Evolutionary conservation across 192 early-diverging fungal genomes (phyloP), one percentile per base, ranked within the genome.

Genomic region (Lunasporangiospora selenospora): DNA sequence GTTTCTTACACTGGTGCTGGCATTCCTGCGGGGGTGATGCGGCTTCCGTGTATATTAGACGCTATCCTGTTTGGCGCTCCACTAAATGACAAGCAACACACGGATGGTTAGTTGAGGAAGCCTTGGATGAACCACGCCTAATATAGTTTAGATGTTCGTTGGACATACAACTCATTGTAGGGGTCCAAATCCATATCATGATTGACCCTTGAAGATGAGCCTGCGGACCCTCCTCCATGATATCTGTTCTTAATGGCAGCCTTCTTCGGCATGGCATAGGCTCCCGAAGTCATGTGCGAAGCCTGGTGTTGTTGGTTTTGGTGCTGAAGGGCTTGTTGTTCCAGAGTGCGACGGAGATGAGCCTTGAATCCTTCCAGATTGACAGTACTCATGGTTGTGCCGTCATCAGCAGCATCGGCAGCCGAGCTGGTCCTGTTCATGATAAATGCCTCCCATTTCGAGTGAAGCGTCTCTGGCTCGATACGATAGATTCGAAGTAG

Each of bases 391-490:
- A 73, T 63, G 12, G 69, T 53, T n/a, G n/a, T n/a, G 8, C 48
- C 65, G 23, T 67, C 63, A 16, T 59, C 65, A 1, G 53, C 65
- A 1, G 53, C 65, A 19, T 52, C 69, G 16, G 26, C 50, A 3
- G 18, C 19, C 2, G 46, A 19, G 4, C 15, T 46, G 12, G 24
- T 54, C 4, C 13, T 36, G 42, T 58, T 73, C 61, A 73, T 63
- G 43, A 73, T 62, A 23, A 58, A 73, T 2, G 60, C 69, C 43
- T 73, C 69, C 69, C 69, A 73, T 52, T 73, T 73, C 39, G 69
- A 57, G 29, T 73, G 61, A 12, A 73, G 53, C 4, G 61, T 38
- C 37, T 58, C 44, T 1, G 69, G 60, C 31, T 73, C 69, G 15
- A 73, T 36, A 3, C 49, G 53, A 23, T 62, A 73, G 24, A 73